These are phyloP conservation scores for Calophaca sinica DNA, from an alignment of 306 rosid species.

Conservation along the genomic window DNA sequence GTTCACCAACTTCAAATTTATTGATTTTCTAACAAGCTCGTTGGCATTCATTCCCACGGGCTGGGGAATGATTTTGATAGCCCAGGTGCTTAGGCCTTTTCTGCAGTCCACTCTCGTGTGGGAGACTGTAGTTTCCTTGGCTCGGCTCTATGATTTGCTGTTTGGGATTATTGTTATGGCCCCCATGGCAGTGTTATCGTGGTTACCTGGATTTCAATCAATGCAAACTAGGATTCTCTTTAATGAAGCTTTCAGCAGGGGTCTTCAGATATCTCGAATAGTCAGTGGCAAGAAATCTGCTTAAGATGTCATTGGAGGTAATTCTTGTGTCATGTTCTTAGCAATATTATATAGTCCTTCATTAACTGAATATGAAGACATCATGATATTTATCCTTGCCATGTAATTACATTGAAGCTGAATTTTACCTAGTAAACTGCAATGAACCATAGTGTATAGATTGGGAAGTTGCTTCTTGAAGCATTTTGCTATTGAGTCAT, in stretches of 20 bases:
- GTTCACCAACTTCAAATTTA: slow-evolving; percentile 57
- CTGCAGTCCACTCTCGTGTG: slow-evolving; percentile 80
- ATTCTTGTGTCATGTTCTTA: slow-evolving; percentile 32
- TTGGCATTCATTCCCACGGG: slow-evolving; percentile 93
- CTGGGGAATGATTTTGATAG: slow-evolving; percentile 91
- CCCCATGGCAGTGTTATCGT: slow-evolving; percentile 83
- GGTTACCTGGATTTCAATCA: slow-evolving; percentile 96
- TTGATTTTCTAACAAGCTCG: slow-evolving; percentile 73
- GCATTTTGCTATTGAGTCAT: slow-evolving; percentile 26
- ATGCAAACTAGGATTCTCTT: slow-evolving; percentile 98
- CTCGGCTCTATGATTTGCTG: slow-evolving; percentile 82
- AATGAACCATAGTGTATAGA: slow-evolving; percentile 32
- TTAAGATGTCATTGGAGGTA: slow-evolving; percentile 65
- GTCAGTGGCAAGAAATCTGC: slow-evolving; percentile 78
- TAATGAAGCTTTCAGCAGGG: slow-evolving; percentile 96
- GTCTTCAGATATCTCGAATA: slow-evolving; percentile 93
- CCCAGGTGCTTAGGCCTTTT: slow-evolving; percentile 91
- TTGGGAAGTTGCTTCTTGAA: slow-evolving; percentile 29
- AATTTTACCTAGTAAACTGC: slow-evolving; percentile 34
- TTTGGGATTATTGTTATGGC: slow-evolving; percentile 86
- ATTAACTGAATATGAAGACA: slow-evolving; percentile 9
- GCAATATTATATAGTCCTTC: slow-evolving; percentile 1
- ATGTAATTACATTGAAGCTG: slow-evolving; percentile 18
- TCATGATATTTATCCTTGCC: slow-evolving; percentile 15
- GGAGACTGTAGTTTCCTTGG: slow-evolving; percentile 87